phyloP scores from a whole-genome alignment of 768 basidiomycete genomes.

The Rhodotorula taiwanensis region DNA sequence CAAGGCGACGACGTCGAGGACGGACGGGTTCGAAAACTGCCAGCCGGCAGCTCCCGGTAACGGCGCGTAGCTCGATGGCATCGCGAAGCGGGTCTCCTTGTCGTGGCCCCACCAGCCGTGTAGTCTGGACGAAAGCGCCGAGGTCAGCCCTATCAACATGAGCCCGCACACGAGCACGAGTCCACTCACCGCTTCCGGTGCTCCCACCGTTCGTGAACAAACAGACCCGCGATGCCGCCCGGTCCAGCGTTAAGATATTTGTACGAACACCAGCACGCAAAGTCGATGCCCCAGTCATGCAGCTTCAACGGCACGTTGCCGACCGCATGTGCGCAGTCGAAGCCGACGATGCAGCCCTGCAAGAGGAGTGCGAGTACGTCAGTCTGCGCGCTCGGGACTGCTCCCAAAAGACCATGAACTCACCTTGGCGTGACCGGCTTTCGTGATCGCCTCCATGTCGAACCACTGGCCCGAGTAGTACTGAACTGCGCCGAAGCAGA shows the following conservation, averaged over 20 bases:
- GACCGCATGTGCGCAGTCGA: constrained; percentile 91
- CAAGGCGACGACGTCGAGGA: constrained; percentile 68
- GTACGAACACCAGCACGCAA: constrained; percentile 98
- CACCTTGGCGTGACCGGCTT: constrained; percentile 76
- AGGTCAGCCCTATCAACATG: neutral
- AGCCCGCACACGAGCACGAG: too few species aligned
- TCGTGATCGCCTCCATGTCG: constrained; percentile 75
- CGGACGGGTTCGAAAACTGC: constrained; percentile 90
- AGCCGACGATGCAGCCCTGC: constrained; percentile 87
- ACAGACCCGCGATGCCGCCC: constrained; percentile 93
- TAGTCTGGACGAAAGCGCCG: constrained; percentile 51
- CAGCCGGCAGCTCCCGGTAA: constrained; percentile 87
- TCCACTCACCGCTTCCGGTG: constrained; percentile 21
- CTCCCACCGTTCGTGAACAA: constrained; percentile 57
- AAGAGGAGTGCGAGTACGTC: neutral
- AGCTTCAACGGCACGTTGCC: constrained; percentile 85
- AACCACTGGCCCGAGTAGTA: constrained; percentile 97
- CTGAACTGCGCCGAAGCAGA: constrained; percentile 88
- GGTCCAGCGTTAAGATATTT: constrained; percentile 94
- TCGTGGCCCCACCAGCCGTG: constrained; percentile 99
- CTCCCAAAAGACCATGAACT: constrained; percentile 23
- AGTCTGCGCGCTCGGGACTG: neutral
- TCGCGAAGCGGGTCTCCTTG: constrained; percentile 74
- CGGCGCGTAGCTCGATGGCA: constrained; percentile 75
- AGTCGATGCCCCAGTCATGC: constrained; percentile 92